Evolutionary conservation across 2,329 filamentous ascomycete species (phyloP), one percentile per base, ranked within the genome.

Genomic region (Davidsoniella australis): DNA sequence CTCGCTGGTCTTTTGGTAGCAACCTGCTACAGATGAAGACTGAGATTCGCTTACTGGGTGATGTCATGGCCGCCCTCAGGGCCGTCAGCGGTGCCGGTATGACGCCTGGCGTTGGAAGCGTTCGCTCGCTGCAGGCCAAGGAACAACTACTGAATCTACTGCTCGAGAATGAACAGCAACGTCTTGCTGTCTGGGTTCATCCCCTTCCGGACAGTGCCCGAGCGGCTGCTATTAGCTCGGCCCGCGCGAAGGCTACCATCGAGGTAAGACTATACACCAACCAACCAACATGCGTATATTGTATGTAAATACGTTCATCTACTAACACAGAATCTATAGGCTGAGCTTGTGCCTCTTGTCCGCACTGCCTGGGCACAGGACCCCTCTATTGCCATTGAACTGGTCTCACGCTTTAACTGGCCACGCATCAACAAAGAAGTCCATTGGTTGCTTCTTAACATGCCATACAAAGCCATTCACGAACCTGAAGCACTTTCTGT

Each of bases 21-120:
- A 98, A 95, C 60, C 76, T 85, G 45, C 67, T 98, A 14, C 91
- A 98, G 61, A 70, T 96, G 47, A 96, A 94, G 67, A 89, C 93
- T 0, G 91, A 99, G 64, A 77, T 86, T 33, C 82, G 82, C 56
- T 68, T 94, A 16, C 73, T 96, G 38, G 72, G 73, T 5, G 87
- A 95, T 60, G 79, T 95, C 36, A 68, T 80, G 45, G 62, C 66
- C 9, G 75, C 79, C 12, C 65, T 98, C 54, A 77, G 78, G 54
- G 70, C 67, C 2, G 73, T 87, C 9, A 69, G 75, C 1, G 69
- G 68, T 52, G 75, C 85, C 36, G 80, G 76, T 3, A 9, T 33
- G 8, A 62, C 67, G 1, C 65, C 70, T 38, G 59, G 67, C 51
- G 61, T 67, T 1, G 71, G 73, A 33, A 71, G 73, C 5, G 68